Evolutionary conservation across 2,329 filamentous ascomycete species (phyloP).

Genomic region (Leptographium galeiforme): DNA sequence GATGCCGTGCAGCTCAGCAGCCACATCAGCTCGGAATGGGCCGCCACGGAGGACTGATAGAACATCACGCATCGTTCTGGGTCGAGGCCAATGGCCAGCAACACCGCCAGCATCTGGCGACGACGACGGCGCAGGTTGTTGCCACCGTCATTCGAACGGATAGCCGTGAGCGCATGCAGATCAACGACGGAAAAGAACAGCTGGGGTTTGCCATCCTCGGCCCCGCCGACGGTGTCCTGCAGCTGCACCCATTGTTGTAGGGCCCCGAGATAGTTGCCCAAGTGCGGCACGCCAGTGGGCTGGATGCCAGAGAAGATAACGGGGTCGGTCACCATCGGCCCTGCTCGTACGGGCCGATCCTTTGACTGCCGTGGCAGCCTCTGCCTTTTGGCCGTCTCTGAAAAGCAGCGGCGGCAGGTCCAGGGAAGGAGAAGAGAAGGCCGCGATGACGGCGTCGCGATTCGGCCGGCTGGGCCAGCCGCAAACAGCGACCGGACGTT

Average conservation of each 20-base stretch:
- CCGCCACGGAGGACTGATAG: conserved; percentile 42
- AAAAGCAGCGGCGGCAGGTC: conserved; percentile 5
- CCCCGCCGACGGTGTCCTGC: conserved; percentile 47
- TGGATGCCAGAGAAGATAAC: conserved; percentile 93
- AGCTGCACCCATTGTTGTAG: conserved; percentile 74
- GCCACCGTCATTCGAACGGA: background rate
- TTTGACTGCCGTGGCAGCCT: background rate
- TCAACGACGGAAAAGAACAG: conserved; percentile 84
- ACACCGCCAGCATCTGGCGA: conserved; percentile 61
- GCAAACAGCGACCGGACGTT: background rate
- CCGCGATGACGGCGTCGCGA: background rate
- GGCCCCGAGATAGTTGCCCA: conserved; percentile 92
- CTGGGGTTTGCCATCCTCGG: conserved; percentile 29
- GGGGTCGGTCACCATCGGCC: conserved; percentile 6
- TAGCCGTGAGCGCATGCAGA: conserved; percentile 71
- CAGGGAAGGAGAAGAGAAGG: background rate
- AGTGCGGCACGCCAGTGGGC: conserved; percentile 82
- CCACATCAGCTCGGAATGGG: conserved; percentile 92
- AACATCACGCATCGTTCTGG: conserved; percentile 69
- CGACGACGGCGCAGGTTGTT: conserved; percentile 50
- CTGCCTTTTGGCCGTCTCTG: background rate
- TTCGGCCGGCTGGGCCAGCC: background rate
- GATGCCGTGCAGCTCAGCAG: conserved; percentile 84
- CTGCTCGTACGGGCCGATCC: no score
- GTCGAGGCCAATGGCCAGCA: conserved; percentile 75